phyloP scores from a whole-genome alignment of 257 asterid species.

The Anisodus acutangulus region DNA sequence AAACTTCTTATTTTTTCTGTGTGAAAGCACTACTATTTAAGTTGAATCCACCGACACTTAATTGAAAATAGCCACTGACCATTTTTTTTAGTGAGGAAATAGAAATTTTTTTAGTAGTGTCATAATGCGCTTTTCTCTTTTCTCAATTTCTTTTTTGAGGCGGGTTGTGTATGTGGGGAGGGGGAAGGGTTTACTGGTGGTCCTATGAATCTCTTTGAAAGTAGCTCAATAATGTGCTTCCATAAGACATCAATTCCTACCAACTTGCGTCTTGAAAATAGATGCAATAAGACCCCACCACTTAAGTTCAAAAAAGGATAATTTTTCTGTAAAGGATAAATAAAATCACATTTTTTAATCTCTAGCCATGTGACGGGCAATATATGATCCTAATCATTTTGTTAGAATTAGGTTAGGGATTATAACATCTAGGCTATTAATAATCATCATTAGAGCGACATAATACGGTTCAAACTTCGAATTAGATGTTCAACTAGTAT shows the following conservation, averaged over 20 bases:
- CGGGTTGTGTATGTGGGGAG: not conserved
- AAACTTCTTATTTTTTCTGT: no score
- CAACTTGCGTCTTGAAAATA: slow-evolving; percentile 54
- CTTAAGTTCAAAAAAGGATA: slow-evolving; percentile 30
- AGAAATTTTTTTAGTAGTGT: no score
- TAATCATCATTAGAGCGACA: slow-evolving; percentile 41
- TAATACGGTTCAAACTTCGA: slow-evolving; percentile 31
- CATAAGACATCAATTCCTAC: slow-evolving; percentile 41
- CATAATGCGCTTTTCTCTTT: no score
- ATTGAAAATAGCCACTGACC: no score
- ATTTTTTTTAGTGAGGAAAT: no score
- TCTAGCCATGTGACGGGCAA: slow-evolving; percentile 59
- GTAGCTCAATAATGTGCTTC: slow-evolving; percentile 35
- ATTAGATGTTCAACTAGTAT: not conserved
- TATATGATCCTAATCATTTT: slow-evolving; percentile 39
- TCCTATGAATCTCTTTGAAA: slow-evolving; percentile 38
- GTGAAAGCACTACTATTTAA: no score
- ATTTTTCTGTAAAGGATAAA: not conserved
- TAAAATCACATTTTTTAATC: slow-evolving; percentile 30
- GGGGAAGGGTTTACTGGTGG: slow-evolving; percentile 24
- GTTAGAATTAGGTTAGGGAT: slow-evolving; percentile 33
- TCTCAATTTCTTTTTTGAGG: no score
- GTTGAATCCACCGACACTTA: no score
- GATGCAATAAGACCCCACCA: slow-evolving; percentile 56
- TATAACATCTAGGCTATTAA: slow-evolving; percentile 12